These are phyloP conservation scores for Actinidia polygama DNA, from an alignment of 179 eudicot genomes.

Conservation along the genomic window DNA sequence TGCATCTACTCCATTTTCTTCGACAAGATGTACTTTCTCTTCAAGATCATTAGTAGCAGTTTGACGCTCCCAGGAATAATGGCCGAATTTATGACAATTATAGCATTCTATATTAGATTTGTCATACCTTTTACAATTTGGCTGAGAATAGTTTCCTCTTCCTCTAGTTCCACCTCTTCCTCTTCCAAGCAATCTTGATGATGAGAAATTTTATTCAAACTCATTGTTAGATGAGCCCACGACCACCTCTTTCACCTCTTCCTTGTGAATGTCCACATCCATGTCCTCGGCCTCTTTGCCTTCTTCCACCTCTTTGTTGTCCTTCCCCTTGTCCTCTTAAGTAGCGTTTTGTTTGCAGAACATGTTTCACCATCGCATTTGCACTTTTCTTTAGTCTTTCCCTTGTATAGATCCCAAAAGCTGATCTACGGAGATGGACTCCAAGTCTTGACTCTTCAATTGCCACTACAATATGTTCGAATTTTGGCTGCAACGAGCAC, in stretches of 20 bases:
- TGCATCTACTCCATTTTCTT: neutral
- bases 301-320: neutral
- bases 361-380: neutral
- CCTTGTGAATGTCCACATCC: neutral
- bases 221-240: neutral
- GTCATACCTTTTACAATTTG: neutral
- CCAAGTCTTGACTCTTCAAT: conserved; percentile 19
- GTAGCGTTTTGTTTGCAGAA: neutral
- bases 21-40: neutral
- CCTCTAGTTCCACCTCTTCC: neutral
- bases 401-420: neutral
- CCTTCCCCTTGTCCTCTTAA: neutral
- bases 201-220: neutral
- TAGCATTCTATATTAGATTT: conserved; percentile 5
- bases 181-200: neutral
- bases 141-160: neutral
- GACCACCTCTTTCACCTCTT: neutral
- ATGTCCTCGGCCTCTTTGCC: neutral
- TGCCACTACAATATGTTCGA: neutral
- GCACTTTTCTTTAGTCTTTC: neutral
- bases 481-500: neutral
- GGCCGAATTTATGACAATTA: neutral
- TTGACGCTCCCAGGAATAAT: neutral
- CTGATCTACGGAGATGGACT: neutral
- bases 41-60: neutral